A percentile compares a stretch with the other conserved stretches of the same genome.
phyloP scores from a whole-genome alignment of 2,329 filamentous ascomycete genomes.

The Aspergillus sp. region DNA sequence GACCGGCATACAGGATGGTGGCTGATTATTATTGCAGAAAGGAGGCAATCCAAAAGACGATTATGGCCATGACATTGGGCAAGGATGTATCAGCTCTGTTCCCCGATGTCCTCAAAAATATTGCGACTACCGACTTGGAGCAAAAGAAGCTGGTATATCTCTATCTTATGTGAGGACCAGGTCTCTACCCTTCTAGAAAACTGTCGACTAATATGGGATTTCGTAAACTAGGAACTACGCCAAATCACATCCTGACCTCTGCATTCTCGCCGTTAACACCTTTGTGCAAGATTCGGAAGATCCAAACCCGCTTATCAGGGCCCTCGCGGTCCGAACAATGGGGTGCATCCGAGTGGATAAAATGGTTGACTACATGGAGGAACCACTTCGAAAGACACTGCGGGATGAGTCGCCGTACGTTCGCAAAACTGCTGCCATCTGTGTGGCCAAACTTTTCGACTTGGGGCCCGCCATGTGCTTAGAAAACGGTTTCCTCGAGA shows the following conservation, averaged over 20 bases:
- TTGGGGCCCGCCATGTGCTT: constrained; percentile 89
- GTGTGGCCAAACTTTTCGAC: constrained; percentile 96
- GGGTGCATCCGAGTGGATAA: constrained; percentile 98
- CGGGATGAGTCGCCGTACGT: constrained; percentile 98
- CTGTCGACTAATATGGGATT: constrained; percentile 19
- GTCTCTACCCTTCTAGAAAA: background rate
- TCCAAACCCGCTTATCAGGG: constrained; percentile 91
- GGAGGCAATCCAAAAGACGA: constrained; percentile 98
- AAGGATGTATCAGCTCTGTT: constrained; percentile 98
- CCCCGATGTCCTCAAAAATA: constrained; percentile 97
- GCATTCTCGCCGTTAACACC: constrained; percentile 97
- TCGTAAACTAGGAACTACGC: constrained; percentile 80
- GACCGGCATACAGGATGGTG: background rate
- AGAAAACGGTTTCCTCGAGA: constrained; percentile 95
- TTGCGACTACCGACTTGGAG: constrained; percentile 89
- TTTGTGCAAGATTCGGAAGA: constrained; percentile 99
- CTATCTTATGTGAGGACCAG: constrained; percentile 77
- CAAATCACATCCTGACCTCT: constrained; percentile 97
- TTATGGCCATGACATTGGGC: constrained; percentile 99
- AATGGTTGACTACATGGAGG: constrained; percentile 99
- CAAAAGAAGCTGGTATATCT: constrained; percentile 99
- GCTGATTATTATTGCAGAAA: constrained; percentile 59
- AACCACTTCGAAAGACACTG: constrained; percentile 91
- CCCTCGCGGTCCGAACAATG: constrained; percentile 96
- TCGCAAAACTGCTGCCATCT: constrained; percentile 95